These are phyloP conservation scores for Crithidia thermophila DNA, from an alignment of 208 protist species.

Conservation along the genomic window DNA sequence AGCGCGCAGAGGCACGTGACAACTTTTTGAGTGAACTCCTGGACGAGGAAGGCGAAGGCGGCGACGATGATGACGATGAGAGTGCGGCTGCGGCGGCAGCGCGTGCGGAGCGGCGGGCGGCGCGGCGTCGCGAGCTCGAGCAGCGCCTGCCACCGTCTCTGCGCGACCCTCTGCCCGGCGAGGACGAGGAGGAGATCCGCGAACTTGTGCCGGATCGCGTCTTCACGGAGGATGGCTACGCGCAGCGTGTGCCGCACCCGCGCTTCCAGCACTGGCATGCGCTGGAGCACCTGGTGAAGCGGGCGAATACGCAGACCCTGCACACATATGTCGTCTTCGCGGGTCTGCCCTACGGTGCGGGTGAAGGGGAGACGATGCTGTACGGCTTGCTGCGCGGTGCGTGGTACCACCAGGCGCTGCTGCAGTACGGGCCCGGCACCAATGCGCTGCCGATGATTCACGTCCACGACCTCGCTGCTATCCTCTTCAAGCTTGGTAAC, in stretches of 20 bases:
- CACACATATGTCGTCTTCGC: constrained; percentile 92
- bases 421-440: constrained; percentile 74
- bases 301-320: constrained; percentile 86
- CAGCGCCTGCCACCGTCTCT: constrained; percentile 25
- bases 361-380: constrained; percentile 65
- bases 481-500: constrained; percentile 74
- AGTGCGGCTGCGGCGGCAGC: constrained; percentile 19
- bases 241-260: constrained; percentile 77
- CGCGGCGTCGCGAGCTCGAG: constrained; percentile 19
- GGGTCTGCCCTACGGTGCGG: constrained; percentile 91
- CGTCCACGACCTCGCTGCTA: constrained; percentile 86
- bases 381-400: constrained; percentile 69
- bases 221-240: constrained; percentile 91
- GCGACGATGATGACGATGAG: constrained; percentile 28
- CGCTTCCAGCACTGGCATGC: constrained; percentile 83
- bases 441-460: constrained; percentile 94
- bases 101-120: constrained; percentile 9
- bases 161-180: constrained; percentile 27
- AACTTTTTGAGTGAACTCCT: constrained; percentile 42
- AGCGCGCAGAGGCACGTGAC: constrained; percentile 47
- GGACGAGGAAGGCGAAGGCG: constrained; percentile 36
- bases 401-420: constrained; percentile 74
- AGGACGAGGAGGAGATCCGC: constrained; percentile 48
- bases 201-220: constrained; percentile 63
- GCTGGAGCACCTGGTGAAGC: constrained; percentile 91